Evolutionary conservation across 2,329 filamentous ascomycete species (phyloP).

Genomic region (Drechslerella dactyloides): DNA sequence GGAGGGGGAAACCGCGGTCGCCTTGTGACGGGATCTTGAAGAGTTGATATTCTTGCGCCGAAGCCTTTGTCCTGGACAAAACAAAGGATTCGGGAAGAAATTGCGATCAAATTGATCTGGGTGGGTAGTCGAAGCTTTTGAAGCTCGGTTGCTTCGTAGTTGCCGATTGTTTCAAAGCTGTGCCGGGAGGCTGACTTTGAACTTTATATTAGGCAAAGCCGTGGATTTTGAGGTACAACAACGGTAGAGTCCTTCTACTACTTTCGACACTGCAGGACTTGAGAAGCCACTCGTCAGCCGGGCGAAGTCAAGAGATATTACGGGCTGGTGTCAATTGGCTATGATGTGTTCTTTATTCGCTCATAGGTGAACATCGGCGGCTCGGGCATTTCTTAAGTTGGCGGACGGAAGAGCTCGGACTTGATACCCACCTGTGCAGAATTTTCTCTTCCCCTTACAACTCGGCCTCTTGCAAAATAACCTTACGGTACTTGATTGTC

Average conservation of each 20-base stretch:
- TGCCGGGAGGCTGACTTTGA: neutral
- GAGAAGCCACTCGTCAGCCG: conserved; percentile 25
- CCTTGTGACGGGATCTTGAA: conserved; percentile 50
- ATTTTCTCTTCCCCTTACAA: no score
- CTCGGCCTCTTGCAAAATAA: neutral
- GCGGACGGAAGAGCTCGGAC: conserved; percentile 9
- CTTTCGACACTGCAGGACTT: conserved; percentile 16
- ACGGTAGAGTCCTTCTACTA: conserved; percentile 9
- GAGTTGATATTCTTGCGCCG: conserved; percentile 40
- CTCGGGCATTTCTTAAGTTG: conserved; percentile 10
- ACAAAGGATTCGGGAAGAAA: conserved; percentile 49
- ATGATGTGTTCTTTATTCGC: conserved; percentile 26
- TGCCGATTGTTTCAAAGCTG: neutral
- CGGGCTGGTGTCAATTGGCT: conserved; percentile 19
- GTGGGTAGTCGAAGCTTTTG: conserved; percentile 1
- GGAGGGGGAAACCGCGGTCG: conserved; percentile 33
- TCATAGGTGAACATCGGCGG: conserved; percentile 16
- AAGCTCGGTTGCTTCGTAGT: conserved; percentile 21
- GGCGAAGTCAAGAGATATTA: conserved; percentile 11
- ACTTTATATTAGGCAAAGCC: conserved; percentile 20
- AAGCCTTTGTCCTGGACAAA: conserved; percentile 45
- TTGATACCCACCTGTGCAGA: conserved; percentile 8
- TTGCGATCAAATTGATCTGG: conserved; percentile 9
- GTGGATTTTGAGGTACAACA: conserved; percentile 6
- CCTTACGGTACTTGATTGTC: neutral